A percentile compares a stretch with the other conserved stretches of the same genome.
Conservation (phyloP, 495 filamentous ascomycete species). For the Penicillium angulare region DNA sequence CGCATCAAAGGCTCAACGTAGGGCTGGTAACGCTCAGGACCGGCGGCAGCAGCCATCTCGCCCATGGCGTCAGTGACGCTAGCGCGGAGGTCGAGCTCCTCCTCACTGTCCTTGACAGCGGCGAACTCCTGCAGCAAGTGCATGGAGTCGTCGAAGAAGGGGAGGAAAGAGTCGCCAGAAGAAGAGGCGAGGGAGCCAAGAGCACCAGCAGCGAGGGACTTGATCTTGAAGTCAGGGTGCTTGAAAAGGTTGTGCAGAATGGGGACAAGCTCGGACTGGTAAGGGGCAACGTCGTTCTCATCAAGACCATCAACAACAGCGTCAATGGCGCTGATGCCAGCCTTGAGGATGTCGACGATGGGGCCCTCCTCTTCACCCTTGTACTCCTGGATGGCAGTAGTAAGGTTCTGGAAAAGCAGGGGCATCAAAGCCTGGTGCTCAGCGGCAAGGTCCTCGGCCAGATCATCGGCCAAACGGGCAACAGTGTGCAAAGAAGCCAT, state of each 20-base stretch:
- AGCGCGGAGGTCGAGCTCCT: conserved; percentile 86
- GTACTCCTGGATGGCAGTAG: conserved; percentile 66
- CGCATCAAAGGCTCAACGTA: conserved; percentile 88
- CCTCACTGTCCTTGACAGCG: conserved; percentile 79
- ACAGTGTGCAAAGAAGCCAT: conserved; percentile 83
- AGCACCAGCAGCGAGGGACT: conserved; percentile 82
- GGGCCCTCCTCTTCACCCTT: conserved; percentile 58
- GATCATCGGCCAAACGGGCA: conserved; percentile 85
- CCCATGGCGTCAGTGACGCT: conserved; percentile 89
- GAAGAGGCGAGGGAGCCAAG: conserved; percentile 86
- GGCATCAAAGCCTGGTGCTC: conserved; percentile 83
- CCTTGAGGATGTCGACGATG: conserved; percentile 80
- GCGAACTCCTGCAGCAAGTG: conserved; percentile 78
- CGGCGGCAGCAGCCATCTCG: conserved; percentile 85
- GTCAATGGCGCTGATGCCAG: conserved; percentile 87
- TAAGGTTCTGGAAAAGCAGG: conserved; percentile 81
- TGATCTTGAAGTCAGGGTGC: conserved; percentile 84
- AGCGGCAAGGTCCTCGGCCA: conserved; percentile 80
- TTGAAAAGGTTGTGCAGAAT: conserved; percentile 78
- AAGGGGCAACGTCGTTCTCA: conserved; percentile 72
- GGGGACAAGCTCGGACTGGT: conserved; percentile 78
- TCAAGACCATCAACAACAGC: conserved; percentile 89
- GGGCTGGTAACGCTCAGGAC: conserved; percentile 79
- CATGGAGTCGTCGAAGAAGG: conserved; percentile 90
- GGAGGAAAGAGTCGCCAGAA: conserved; percentile 76